phyloP scores from a whole-genome alignment of 345 rosid genomes.

The Eutrema japonicum region DNA sequence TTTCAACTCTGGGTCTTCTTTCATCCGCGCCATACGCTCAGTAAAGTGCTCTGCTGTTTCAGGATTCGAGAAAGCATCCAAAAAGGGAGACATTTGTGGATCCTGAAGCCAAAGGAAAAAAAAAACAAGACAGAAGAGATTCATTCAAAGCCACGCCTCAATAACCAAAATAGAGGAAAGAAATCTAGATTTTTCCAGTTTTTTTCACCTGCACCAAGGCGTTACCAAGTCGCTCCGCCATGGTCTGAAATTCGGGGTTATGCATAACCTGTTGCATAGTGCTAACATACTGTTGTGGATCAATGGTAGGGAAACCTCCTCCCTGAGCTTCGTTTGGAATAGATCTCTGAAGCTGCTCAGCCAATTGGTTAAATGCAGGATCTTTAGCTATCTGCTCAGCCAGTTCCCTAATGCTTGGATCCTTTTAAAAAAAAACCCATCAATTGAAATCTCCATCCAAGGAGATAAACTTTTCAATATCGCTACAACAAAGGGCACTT shows the following conservation, averaged over 20 bases:
- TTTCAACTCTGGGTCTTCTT: slow-evolving; percentile 88
- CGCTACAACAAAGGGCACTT: slow-evolving; percentile 15
- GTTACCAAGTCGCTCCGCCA: slow-evolving; percentile 95
- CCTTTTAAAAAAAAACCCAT: slow-evolving; percentile 51
- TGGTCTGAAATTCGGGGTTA: slow-evolving; percentile 90
- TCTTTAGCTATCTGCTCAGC: slow-evolving; percentile 97
- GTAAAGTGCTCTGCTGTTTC: slow-evolving; percentile 78
- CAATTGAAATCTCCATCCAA: slow-evolving; percentile 1
- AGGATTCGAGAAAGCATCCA: slow-evolving; percentile 83
- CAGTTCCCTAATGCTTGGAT: slow-evolving; percentile 88
- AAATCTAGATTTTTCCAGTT: background rate
- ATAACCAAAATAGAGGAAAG: background rate
- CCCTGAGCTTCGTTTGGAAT: slow-evolving; percentile 65
- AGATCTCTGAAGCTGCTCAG: slow-evolving; percentile 91
- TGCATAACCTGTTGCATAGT: slow-evolving; percentile 99
- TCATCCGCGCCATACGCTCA: slow-evolving; percentile 84
- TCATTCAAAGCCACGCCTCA: background rate
- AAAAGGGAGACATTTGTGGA: slow-evolving; percentile 95
- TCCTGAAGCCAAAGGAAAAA: slow-evolving; percentile 56
- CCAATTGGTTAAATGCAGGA: slow-evolving; percentile 92
- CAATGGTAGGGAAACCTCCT: slow-evolving; percentile 66
- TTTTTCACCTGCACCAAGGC: slow-evolving; percentile 79
- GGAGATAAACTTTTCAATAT: background rate
- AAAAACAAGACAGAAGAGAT: slow-evolving; percentile 10
- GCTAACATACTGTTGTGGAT: slow-evolving; percentile 69